phyloP scores from a whole-genome alignment of 495 filamentous ascomycete genomes.

The Viridothelium virens region DNA sequence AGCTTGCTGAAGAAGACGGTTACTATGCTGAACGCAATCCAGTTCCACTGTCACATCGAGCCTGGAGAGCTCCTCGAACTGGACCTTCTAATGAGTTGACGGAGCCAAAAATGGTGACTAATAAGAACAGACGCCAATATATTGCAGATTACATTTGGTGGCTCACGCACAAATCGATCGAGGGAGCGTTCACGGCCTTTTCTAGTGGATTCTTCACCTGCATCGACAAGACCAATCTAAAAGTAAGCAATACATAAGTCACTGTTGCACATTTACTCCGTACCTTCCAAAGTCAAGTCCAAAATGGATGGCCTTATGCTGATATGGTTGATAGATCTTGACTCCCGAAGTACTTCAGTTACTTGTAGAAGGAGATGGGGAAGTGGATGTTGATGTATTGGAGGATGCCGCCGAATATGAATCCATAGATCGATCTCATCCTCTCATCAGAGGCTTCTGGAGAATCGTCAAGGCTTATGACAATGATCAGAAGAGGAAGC shows the following conservation, averaged over 20 bases:
- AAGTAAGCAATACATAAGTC: constrained; percentile 14
- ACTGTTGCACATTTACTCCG: too few species aligned
- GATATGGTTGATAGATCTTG: constrained; percentile 43
- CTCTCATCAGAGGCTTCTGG: constrained; percentile 75
- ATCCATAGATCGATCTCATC: constrained; percentile 56
- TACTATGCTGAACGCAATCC: background rate
- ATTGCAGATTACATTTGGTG: constrained; percentile 84
- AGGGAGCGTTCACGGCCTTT: constrained; percentile 73
- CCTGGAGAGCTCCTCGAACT: background rate
- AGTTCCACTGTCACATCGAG: background rate
- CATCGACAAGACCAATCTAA: constrained; percentile 58
- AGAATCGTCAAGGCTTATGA: constrained; percentile 57
- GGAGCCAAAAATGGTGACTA: constrained; percentile 60
- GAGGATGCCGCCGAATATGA: constrained; percentile 65
- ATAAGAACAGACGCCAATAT: constrained; percentile 65
- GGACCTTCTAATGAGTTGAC: background rate
- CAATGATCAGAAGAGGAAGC: constrained; percentile 56
- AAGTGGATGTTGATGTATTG: constrained; percentile 67
- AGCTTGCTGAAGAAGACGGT: background rate
- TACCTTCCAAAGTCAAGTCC: too few species aligned
- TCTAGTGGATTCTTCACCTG: constrained; percentile 70
- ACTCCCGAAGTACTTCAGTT: constrained; percentile 61
- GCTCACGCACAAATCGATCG: constrained; percentile 69
- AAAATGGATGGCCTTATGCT: background rate
- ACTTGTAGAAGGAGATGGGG: constrained; percentile 71